phyloP scores from a whole-genome alignment of 352 stramenopile species.

The Globisporangium barbulae region DNA sequence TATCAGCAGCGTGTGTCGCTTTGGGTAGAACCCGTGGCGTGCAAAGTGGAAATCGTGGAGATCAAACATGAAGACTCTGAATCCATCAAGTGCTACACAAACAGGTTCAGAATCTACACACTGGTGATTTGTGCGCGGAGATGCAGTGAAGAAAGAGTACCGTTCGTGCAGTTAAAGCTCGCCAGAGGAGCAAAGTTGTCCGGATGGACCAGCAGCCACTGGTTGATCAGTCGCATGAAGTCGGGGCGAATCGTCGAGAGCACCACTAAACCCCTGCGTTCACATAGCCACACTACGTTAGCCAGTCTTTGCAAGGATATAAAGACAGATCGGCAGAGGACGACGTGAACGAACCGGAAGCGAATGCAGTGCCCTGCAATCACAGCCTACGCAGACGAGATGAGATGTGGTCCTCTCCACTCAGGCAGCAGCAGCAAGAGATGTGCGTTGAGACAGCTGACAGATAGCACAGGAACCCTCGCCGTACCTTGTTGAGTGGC shows the following conservation, averaged over 20 bases:
- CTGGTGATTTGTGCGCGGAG: neutral
- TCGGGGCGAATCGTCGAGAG: slow-evolving; percentile 34
- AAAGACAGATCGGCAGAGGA: too few relatives aligned
- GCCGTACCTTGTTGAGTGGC: neutral
- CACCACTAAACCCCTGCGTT: slow-evolving; percentile 25
- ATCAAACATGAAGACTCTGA: slow-evolving; percentile 16
- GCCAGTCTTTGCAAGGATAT: neutral
- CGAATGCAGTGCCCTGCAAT: slow-evolving; percentile 15
- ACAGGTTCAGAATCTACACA: neutral
- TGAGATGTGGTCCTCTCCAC: too few relatives aligned
- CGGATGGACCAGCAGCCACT: slow-evolving; percentile 28
- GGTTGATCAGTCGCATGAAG: slow-evolving; percentile 25
- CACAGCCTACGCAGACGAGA: neutral
- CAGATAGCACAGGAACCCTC: neutral
- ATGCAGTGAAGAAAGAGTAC: neutral
- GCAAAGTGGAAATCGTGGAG: slow-evolving; percentile 35
- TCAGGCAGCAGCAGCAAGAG: neutral
- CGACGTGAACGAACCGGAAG: slow-evolving; percentile 8
- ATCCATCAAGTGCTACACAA: slow-evolving; percentile 8
- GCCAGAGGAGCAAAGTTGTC: neutral
- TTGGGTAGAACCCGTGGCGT: slow-evolving; percentile 33
- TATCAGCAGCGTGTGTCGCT: slow-evolving; percentile 29
- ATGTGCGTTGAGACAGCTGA: neutral
- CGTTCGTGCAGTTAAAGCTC: slow-evolving; percentile 9
- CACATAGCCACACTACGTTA: neutral